A percentile compares a stretch with the other conserved stretches of the same genome.
Conservation (phyloP, 2,329 filamentous ascomycete species). For the Lachnellula willkommii region DNA sequence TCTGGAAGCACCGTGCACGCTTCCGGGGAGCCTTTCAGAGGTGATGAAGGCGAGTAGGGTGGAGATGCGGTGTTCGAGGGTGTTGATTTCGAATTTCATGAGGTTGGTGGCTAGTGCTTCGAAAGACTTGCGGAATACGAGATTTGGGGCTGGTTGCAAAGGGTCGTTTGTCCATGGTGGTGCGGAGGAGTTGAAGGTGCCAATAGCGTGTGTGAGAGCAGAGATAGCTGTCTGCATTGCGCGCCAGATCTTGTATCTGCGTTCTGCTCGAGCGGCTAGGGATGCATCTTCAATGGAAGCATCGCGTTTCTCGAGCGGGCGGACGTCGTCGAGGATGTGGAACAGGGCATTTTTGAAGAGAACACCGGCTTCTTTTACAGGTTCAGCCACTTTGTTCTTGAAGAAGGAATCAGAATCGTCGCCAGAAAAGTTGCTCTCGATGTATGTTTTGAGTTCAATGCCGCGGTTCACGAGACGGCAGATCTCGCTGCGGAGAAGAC, state of each 20-base stretch:
- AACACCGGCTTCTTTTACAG: not conserved
- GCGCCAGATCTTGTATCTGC: slow-evolving; percentile 5
- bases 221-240: slow-evolving; percentile 6
- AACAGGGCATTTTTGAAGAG: not conserved
- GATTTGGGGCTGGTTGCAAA: not conserved
- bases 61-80: slow-evolving; percentile 10
- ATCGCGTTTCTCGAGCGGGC: not conserved
- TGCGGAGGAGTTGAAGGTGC: not conserved
- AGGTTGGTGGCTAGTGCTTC: slow-evolving; percentile 6
- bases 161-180: not conserved
- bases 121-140: not conserved
- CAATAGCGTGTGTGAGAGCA: not conserved
- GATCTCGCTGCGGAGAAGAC: not conserved
- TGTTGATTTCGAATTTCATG: slow-evolving; percentile 11
- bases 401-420: not conserved
- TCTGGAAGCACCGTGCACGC: slow-evolving; percentile 2
- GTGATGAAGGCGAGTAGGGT: slow-evolving; percentile 10
- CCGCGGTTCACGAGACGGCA: not conserved
- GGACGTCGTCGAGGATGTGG: not conserved
- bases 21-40: slow-evolving; percentile 4
- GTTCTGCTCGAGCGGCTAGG: not conserved
- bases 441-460: not conserved
- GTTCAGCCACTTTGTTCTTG: not conserved
- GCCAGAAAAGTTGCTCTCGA: not conserved
- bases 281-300: not conserved